Base-by-base conservation (phyloP, 208 protist species). In the Sergeia podlipaevii region DNA sequence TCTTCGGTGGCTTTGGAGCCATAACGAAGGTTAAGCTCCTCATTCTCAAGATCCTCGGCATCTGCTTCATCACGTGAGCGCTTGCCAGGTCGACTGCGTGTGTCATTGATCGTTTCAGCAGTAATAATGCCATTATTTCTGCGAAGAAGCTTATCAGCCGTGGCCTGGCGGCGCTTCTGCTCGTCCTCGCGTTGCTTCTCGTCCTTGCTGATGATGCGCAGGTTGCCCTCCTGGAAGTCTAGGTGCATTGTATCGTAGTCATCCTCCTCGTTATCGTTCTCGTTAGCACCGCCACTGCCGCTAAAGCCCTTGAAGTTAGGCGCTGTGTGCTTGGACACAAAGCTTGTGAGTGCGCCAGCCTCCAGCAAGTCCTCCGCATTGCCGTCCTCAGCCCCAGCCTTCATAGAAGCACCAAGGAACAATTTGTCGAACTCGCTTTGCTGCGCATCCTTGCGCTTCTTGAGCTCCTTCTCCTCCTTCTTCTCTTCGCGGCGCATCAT, bases 401-500 rank as follows among this genome's bases (percentile, higher is more conserved):
- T 69, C 80, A 91, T 80, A 3, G 61, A 39, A 5, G 60, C 65
- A 33, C 74, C 76, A 21, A 93, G 60, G 65, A 93, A 93, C 11
- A 93, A 73, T 34, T 82, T 59, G 52, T 91, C 80, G 47, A 93
- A 93, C 59, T 87, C 81, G 65, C 73, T 91, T 38, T 78, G 69
- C 45, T 82, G 70, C 43, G 65, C 58, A 38, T 74, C 65, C 3
- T 60, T 48, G 27, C 77, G 85, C 59, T 76, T 74, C 51, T 76
- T 73, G 23, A 88, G 56, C 38, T 84, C 80, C 5, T 57, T 53
- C 46, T 83, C 80, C 5, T 68, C 72, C 68, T 91, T 91, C 62
- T 86, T 85, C 71, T 91, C 70, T 46, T 91, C 80, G 2, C 83
- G 77, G 37, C 60, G 75, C 68, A 87, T 67, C 87, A 94, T 94